Evolutionary conservation across 495 filamentous ascomycete genomes (phyloP).

Genomic region (Lindgomyces ingoldianus): DNA sequence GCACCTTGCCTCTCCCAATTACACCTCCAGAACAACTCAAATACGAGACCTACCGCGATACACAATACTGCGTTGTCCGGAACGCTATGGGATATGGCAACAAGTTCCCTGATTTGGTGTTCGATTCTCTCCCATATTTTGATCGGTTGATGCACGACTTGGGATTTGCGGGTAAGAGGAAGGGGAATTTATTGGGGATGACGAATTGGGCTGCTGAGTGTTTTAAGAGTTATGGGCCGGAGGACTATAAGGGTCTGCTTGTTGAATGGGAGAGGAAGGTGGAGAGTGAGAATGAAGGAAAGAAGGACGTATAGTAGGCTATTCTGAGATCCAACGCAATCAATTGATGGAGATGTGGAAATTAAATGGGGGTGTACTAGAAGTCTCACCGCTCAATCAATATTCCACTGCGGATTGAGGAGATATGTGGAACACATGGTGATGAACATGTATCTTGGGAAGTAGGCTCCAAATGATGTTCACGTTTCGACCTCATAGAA

Average conservation of each 20-base stretch:
- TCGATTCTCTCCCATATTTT: slow-evolving; percentile 38
- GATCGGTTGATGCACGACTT: slow-evolving; percentile 32
- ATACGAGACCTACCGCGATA: slow-evolving; percentile 27
- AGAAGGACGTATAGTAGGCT: no score
- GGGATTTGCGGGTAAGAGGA: slow-evolving; percentile 32
- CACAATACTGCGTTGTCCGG: slow-evolving; percentile 29
- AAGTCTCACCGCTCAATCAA: no score
- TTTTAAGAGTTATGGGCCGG: slow-evolving; percentile 28
- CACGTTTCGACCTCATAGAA: no score
- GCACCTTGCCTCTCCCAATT: slow-evolving; percentile 20
- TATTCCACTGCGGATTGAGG: no score
- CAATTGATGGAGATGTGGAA: no score
- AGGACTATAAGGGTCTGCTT: slow-evolving; percentile 27
- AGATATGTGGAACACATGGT: no score
- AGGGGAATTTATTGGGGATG: slow-evolving; percentile 14
- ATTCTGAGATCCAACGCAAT: no score
- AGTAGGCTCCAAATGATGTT: no score
- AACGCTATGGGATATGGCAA: slow-evolving; percentile 31
- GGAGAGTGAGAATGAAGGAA: background rate
- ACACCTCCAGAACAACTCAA: slow-evolving; percentile 9
- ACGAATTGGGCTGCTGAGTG: slow-evolving; percentile 16
- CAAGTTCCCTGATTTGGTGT: slow-evolving; percentile 37
- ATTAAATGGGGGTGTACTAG: no score
- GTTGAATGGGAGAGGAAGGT: background rate
- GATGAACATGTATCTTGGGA: no score